Conservation (phyloP, 2,329 filamentous ascomycete genomes). For the Fusarium avenaceum region DNA sequence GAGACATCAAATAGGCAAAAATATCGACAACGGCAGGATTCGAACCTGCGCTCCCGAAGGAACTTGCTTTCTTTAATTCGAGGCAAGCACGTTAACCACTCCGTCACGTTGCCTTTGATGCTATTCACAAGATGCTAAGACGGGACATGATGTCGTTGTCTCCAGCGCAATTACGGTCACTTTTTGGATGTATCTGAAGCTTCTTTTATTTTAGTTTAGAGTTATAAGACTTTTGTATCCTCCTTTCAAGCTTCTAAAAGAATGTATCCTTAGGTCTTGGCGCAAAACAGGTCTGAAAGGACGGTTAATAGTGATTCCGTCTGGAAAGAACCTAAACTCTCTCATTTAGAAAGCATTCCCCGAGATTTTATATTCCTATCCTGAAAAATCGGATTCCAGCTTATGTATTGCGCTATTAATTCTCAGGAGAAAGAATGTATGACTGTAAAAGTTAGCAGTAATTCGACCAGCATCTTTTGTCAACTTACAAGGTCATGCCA, state of each 20-base stretch:
- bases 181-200: background rate
- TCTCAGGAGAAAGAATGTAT: constrained; percentile 6
- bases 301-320: no score
- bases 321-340: no score
- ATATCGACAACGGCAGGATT: constrained; percentile 23
- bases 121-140: background rate
- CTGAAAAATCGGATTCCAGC: no score
- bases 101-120: constrained; percentile 17
- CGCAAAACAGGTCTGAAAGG: no score
- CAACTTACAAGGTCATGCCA: constrained; percentile 51
- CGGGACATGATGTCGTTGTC: background rate
- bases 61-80: constrained; percentile 6
- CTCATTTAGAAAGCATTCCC: no score
- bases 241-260: no score
- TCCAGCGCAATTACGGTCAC: background rate
- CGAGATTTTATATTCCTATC: no score
- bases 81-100: constrained; percentile 22
- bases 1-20: background rate
- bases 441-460: constrained; percentile 7
- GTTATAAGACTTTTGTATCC: no score
- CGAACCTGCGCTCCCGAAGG: constrained; percentile 29
- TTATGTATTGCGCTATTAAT: background rate
- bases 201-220: no score
- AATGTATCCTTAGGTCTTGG: no score
- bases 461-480: fast-evolving